Conservation (phyloP, 495 filamentous ascomycete species). For the Penicillium goetzii region DNA sequence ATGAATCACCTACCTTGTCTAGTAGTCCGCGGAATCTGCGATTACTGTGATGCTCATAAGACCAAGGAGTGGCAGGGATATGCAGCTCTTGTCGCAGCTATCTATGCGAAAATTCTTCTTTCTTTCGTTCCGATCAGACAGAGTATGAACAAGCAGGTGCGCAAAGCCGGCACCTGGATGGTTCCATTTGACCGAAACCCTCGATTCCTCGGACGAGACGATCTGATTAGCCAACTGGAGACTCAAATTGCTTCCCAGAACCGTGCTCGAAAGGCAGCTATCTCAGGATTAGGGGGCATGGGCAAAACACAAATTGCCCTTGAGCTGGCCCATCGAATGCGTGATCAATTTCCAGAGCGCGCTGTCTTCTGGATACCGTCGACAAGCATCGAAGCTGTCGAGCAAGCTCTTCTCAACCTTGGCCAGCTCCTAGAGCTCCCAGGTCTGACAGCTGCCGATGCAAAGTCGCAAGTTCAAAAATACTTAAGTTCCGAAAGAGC, state of each 20-base stretch:
- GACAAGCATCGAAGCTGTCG: background rate
- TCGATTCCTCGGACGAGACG: too few relatives aligned
- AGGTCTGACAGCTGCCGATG: background rate
- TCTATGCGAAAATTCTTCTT: slow-evolving; percentile 25
- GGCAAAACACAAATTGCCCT: slow-evolving; percentile 1
- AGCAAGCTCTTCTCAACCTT: background rate
- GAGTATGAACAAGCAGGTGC: too few relatives aligned
- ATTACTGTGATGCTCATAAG: slow-evolving; percentile 49
- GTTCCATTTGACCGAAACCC: too few relatives aligned
- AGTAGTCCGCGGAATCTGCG: slow-evolving; percentile 44
- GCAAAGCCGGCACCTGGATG: too few relatives aligned
- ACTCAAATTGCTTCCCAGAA: too few relatives aligned
- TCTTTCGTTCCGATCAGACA: too few relatives aligned
- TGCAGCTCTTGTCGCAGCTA: slow-evolving; percentile 41
- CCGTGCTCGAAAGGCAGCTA: slow-evolving; percentile 8
- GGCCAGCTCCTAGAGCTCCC: too few relatives aligned
- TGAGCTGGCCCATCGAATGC: background rate
- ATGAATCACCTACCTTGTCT: slow-evolving; percentile 42
- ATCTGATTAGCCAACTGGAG: too few relatives aligned
- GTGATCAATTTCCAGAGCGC: background rate
- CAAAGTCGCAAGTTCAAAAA: background rate
- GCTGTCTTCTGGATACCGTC: background rate
- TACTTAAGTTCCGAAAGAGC: background rate
- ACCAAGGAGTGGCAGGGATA: slow-evolving; percentile 44
- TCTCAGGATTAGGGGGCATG: background rate